phyloP scores from a whole-genome alignment of 139 green algal genomes.

The Protoeuglena noctilucae region DNA sequence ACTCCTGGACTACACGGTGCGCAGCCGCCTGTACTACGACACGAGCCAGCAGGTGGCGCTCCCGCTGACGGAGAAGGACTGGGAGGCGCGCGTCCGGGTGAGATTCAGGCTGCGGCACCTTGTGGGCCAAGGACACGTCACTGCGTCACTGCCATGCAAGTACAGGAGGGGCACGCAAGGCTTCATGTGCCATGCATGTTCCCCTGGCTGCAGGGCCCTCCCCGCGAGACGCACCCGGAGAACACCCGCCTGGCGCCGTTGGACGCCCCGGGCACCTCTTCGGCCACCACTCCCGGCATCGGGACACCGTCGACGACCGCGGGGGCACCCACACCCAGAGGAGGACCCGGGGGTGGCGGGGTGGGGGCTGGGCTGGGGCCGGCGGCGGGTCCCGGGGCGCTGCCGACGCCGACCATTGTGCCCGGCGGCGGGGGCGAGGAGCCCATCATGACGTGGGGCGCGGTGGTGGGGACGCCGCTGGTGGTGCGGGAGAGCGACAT shows the following conservation, averaged over 20 bases:
- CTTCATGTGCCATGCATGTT: no score
- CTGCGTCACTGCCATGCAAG: no score
- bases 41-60: background rate
- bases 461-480: conserved; percentile 23
- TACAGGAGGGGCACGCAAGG: no score
- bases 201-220: no score
- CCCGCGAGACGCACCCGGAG: background rate
- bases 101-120: no score
- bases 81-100: background rate
- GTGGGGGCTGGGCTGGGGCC: conserved; percentile 13
- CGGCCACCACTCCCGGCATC: background rate
- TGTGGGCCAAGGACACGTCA: no score
- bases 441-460: conserved; percentile 30
- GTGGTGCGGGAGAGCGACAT: no score
- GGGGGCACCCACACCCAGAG: conserved; percentile 7
- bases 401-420: conserved; percentile 13
- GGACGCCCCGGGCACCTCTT: background rate
- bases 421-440: conserved; percentile 16
- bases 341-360: conserved; percentile 1
- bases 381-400: background rate
- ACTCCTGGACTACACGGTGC: no score
- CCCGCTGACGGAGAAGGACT: background rate
- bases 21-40: background rate
- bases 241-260: background rate
- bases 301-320: no score